Percentiles rank a stretch among this genome's conserved stretches.
phyloP scores from a whole-genome alignment of 352 stramenopile species.

The Phytophthora fragariaefolia region DNA sequence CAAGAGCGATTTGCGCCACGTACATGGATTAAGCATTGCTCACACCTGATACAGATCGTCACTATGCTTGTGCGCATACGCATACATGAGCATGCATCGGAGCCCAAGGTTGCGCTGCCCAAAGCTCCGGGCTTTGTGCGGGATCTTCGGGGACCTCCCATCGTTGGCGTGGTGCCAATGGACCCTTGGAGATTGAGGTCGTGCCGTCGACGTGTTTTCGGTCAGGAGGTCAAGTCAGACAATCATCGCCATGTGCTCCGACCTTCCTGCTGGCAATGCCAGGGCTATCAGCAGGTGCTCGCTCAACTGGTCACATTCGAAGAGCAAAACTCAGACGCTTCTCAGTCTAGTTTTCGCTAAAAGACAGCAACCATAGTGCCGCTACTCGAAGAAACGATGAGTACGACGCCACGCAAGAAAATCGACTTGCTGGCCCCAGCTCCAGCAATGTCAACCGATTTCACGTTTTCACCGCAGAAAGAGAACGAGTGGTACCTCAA shows the following conservation, averaged over 20 bases:
- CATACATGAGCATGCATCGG: too few relatives aligned
- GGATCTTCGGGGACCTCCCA: constrained; percentile 21
- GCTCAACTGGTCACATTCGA: constrained; percentile 7
- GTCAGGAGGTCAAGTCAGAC: constrained; percentile 10
- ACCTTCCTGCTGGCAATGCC: constrained; percentile 6
- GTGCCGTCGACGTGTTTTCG: constrained; percentile 16
- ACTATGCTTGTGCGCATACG: background rate
- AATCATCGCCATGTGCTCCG: constrained; percentile 15
- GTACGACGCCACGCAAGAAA: constrained; percentile 32
- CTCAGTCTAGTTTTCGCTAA: constrained; percentile 25
- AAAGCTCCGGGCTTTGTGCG: constrained; percentile 11
- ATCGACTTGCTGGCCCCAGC: constrained; percentile 35
- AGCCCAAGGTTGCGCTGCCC: background rate
- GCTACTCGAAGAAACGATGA: constrained; percentile 40
- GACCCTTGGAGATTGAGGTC: constrained; percentile 18
- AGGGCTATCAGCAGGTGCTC: constrained; percentile 12
- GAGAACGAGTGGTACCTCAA: constrained; percentile 35
- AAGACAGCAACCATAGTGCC: constrained; percentile 36
- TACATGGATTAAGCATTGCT: background rate
- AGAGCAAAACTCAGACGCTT: background rate
- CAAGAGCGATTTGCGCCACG: constrained; percentile 16
- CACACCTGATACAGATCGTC: constrained; percentile 3
- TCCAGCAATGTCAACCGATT: constrained; percentile 14
- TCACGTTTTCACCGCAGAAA: constrained; percentile 25
- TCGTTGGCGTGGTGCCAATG: constrained; percentile 33